These are phyloP conservation scores for Drosera spatulata DNA, from an alignment of 179 eudicot genomes.

Conservation along the genomic window DNA sequence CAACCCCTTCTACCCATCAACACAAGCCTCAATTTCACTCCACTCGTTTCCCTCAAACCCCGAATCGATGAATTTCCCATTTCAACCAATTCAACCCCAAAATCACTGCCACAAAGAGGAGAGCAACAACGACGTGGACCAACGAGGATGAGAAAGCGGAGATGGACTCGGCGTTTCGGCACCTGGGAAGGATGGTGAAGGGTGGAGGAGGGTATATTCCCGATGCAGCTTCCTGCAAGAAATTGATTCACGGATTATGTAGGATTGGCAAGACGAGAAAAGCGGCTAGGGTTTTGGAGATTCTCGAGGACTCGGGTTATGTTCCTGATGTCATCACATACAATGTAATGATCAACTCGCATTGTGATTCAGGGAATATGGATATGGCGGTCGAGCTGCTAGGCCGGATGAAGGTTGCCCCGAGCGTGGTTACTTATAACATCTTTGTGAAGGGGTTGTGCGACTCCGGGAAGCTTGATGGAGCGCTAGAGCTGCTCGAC, in stretches of 20 bases:
- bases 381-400: conserved; percentile 37
- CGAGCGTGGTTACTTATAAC: conserved; percentile 2
- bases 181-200: conserved; percentile 14
- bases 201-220: conserved; percentile 36
- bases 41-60: no score
- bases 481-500: no score
- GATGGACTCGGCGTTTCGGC: no score
- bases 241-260: conserved; percentile 50
- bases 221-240: conserved; percentile 49
- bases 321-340: conserved; percentile 57
- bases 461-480: no score
- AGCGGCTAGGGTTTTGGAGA: conserved; percentile 42
- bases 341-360: conserved; percentile 65
- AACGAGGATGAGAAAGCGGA: no score
- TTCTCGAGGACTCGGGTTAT: conserved; percentile 24
- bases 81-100: no score
- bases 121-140: no score
- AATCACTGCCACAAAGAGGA: no score
- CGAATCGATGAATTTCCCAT: no score
- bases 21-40: no score
- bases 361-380: conserved; percentile 55
- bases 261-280: conserved; percentile 21
- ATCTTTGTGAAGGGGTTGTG: no score
- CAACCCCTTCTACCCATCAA: no score
- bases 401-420: conserved; percentile 40